These are phyloP conservation scores for Elsinoe fawcettii DNA, from an alignment of 2,329 filamentous ascomycete species.

Conservation along the genomic window DNA sequence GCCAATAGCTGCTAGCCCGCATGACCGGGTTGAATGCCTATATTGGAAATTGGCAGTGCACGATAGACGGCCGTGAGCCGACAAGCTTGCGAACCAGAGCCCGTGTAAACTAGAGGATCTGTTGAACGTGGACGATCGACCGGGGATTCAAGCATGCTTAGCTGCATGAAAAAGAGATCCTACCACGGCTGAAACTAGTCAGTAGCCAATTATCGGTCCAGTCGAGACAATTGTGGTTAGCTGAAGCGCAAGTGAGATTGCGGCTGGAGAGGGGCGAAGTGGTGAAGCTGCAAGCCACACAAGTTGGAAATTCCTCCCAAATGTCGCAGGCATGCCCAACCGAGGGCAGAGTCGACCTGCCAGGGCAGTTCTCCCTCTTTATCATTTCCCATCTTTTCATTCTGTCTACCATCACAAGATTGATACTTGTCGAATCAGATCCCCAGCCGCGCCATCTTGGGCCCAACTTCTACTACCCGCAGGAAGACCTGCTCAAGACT, in stretches of 20 bases:
- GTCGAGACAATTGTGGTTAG: no score
- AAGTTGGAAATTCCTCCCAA: not conserved
- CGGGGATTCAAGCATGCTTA: not conserved
- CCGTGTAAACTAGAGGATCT: not conserved
- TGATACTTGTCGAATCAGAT: no score
- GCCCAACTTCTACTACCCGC: no score
- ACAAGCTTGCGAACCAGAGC: not conserved
- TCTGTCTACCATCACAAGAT: no score
- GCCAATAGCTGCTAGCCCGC: not conserved
- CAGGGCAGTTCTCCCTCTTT: no score
- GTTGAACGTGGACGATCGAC: no score
- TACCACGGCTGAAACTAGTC: not conserved
- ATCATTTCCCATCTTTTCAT: no score
- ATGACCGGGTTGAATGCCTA: not conserved
- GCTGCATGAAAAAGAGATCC: not conserved
- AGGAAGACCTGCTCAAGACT: no score
- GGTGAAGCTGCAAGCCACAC: not conserved
- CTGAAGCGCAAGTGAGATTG: not conserved
- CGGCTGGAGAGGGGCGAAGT: not conserved
- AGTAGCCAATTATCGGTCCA: not conserved
- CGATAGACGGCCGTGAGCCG: not conserved
- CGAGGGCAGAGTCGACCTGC: no score
- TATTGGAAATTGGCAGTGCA: not conserved
- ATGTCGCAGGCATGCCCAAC: no score
- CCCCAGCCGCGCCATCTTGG: no score